Evolutionary conservation across 2,329 filamentous ascomycete species (phyloP).

Genomic region (Fonsecaea nubica): DNA sequence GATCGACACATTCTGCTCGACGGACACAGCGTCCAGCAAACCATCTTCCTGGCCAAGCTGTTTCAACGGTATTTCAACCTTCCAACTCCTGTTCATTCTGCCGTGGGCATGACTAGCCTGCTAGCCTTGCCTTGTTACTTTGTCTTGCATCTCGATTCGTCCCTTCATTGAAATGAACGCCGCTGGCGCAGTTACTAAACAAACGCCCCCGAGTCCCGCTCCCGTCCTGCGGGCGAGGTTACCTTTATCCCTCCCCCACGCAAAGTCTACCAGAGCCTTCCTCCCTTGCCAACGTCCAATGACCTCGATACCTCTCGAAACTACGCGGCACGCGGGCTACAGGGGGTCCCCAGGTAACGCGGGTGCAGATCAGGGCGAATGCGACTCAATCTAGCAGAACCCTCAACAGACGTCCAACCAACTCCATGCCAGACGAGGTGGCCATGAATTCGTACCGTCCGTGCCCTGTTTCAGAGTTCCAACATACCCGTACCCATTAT

Average conservation of each 20-base stretch:
- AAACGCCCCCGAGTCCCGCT: slow-evolving; percentile 3
- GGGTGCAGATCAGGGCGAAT: slow-evolving; percentile 3
- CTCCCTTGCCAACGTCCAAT: slow-evolving; percentile 7
- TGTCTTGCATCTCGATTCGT: slow-evolving; percentile 13
- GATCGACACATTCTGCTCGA: slow-evolving; percentile 17
- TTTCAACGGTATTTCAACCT: slow-evolving; percentile 6
- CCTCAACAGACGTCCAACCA: not conserved
- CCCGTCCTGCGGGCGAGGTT: not conserved
- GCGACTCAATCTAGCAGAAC: slow-evolving; percentile 6
- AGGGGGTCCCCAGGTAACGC: slow-evolving; percentile 8
- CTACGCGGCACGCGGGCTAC: slow-evolving; percentile 2
- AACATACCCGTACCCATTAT: not conserved
- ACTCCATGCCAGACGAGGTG: not conserved
- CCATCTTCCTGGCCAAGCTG: slow-evolving; percentile 4
- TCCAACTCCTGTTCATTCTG: slow-evolving; percentile 2
- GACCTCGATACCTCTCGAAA: slow-evolving; percentile 7
- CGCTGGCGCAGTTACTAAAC: not conserved
- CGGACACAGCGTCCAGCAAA: slow-evolving; percentile 16
- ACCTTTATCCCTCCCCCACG: not conserved
- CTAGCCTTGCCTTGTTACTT: not conserved
- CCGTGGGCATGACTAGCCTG: not conserved
- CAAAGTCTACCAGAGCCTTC: slow-evolving; percentile 11
- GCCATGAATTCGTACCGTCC: not conserved
- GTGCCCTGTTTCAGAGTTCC: not conserved
- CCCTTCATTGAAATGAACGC: slow-evolving; percentile 5